Base-by-base conservation (phyloP, 2,329 filamentous ascomycete species). In the Thielaviopsis cerberus region DNA sequence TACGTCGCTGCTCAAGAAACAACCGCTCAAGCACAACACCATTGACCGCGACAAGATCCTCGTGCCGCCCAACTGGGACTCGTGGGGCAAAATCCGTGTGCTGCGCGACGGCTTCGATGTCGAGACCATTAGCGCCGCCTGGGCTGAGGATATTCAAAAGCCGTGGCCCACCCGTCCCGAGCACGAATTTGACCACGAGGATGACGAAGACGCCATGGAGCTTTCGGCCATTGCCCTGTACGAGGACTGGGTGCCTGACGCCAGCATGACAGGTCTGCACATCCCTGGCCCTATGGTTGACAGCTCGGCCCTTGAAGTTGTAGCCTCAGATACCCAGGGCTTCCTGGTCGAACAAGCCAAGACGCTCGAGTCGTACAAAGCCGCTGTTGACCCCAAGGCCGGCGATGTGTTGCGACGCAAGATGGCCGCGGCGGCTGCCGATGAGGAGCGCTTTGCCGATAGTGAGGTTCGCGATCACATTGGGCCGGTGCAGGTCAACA, bases 11-110 rank as follows among this genome's bases (percentile, higher is more conserved):
- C 74, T 94, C 20, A 88, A 88, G 69, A 80, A 83, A 62, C 80
- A 88, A 66, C 81, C 85, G 24, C 76, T 94, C 24, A 92, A 88
- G 71, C 86, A 90, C 68, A 94, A 95, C 65, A 86, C 94, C 61
- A 92, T 94, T 63, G 92, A 92, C 71, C 80, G 91, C 61, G 90
- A 95, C 69, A 94, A 94, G 75, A 90, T 98, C 57, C 77, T 96
- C 4, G 86, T 98, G 0, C 91, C 91, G 1, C 86, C 90, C 17
- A 96, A 96, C 69, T 98, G 92, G 92, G 92, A 98, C 70, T 96
- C 90, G 0, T 96, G 89, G 87, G 90, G 89, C 61, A 98, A 97
- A 71, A 96, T 98, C 61, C 80, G 91, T 50, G 88, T 97, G 51
- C 75, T 97, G 26, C 81, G 88, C 57, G 92, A 95, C 67, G 87